A percentile compares a stretch with the other conserved stretches of the same genome.
phyloP scores from a whole-genome alignment of 176 grass and related monocot species.

The Elaeis guineensis region DNA sequence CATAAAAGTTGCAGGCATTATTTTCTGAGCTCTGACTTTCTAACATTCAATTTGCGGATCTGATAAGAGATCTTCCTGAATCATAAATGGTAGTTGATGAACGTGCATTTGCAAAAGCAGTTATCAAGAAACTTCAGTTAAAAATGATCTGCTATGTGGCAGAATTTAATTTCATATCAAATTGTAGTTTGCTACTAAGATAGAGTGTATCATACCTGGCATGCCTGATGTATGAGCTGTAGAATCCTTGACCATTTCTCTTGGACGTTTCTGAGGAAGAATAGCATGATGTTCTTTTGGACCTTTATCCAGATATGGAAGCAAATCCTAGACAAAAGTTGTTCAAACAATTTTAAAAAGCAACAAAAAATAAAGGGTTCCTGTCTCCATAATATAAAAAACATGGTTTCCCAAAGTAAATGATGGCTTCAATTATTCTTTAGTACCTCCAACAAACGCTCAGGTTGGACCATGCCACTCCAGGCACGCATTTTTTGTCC shows the following conservation, averaged over 20 bases:
- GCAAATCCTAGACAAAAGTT: conserved; percentile 54
- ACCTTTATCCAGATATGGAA: conserved; percentile 90
- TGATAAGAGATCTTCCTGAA: no score
- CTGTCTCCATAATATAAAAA: no score
- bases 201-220: background rate
- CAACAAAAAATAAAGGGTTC: background rate
- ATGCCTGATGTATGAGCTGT: conserved; percentile 38
- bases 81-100: no score
- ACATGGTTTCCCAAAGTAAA: no score
- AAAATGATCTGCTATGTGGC: no score
- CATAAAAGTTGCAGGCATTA: no score
- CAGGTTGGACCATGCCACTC: conserved; percentile 88
- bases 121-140: no score
- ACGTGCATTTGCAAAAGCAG: no score
- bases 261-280: conserved; percentile 86
- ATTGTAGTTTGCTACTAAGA: no score
- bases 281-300: conserved; percentile 73
- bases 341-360: background rate
- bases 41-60: no score
- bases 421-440: background rate
- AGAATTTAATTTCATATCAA: no score
- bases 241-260: conserved; percentile 59
- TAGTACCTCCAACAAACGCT: conserved; percentile 81
- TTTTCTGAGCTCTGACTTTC: no score
- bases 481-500: conserved; percentile 88